Percentiles rank a stretch among this genome's conserved stretches.
Conservation (phyloP, 306 rosid genomes). For the Erythrophleum fordii region DNA sequence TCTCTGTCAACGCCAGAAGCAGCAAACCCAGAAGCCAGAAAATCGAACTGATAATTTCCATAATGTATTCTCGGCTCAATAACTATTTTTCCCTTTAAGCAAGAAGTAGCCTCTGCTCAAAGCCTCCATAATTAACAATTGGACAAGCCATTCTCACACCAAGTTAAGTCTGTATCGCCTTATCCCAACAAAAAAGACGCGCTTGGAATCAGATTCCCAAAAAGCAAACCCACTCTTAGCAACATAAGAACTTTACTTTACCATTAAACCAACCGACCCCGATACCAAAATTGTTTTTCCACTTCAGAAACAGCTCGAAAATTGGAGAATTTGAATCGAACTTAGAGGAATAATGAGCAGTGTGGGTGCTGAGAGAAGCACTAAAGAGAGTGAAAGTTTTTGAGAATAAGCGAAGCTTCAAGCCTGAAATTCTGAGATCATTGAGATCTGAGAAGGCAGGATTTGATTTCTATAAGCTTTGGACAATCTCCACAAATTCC, state of each 20-base stretch:
- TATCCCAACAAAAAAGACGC: slow-evolving; percentile 41
- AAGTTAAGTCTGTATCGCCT: slow-evolving; percentile 51
- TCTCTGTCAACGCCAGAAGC: slow-evolving; percentile 56
- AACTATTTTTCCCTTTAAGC: slow-evolving; percentile 36
- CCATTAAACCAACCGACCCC: slow-evolving; percentile 50
- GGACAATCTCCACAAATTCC: slow-evolving; percentile 62
- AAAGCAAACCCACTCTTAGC: slow-evolving; percentile 39
- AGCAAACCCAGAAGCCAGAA: slow-evolving; percentile 59
- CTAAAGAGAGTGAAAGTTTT: slow-evolving; percentile 48
- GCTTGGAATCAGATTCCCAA: slow-evolving; percentile 55
- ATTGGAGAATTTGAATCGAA: slow-evolving; percentile 55
- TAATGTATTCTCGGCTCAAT: slow-evolving; percentile 40
- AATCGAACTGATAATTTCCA: slow-evolving; percentile 50
- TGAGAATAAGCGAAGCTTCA: slow-evolving; percentile 44
- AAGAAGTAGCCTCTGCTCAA: slow-evolving; percentile 46
- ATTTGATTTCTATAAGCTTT: slow-evolving; percentile 46
- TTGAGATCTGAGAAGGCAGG: slow-evolving; percentile 78
- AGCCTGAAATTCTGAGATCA: slow-evolving; percentile 64
- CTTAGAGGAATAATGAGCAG: slow-evolving; percentile 34
- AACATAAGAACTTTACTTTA: slow-evolving; percentile 40
- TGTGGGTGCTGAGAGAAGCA: slow-evolving; percentile 44
- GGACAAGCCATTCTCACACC: slow-evolving; percentile 51
- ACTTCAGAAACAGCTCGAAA: slow-evolving; percentile 39
- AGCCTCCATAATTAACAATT: slow-evolving; percentile 48
- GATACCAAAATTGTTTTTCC: slow-evolving; percentile 47